Conservation (phyloP, 768 basidiomycete genomes). For the Rhizopogon sp. region DNA sequence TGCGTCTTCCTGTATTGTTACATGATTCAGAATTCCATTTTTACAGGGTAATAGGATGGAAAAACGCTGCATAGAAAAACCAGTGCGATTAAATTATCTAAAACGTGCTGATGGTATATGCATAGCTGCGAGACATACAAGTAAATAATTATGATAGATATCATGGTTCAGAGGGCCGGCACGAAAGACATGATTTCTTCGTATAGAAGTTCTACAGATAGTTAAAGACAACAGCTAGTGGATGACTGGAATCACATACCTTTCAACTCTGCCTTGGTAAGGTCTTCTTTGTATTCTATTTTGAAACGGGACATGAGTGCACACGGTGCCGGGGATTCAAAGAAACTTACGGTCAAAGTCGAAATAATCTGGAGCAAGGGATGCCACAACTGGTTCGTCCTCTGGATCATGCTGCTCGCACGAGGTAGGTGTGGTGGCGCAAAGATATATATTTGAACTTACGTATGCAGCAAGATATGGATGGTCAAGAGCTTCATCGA, state of each 20-base stretch:
- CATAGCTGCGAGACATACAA: not conserved
- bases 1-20: not conserved
- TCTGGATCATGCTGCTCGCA: slow-evolving; percentile 69
- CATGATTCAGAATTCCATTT: not conserved
- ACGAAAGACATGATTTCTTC: slow-evolving; percentile 79
- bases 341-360: slow-evolving; percentile 72
- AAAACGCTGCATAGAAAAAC: not conserved
- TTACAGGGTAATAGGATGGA: not conserved
- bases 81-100: not conserved
- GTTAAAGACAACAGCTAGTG: slow-evolving; percentile 1
- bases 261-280: slow-evolving; percentile 77
- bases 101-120: no score
- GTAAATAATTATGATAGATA: not conserved
- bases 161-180: slow-evolving; percentile 46
- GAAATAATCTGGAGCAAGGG: slow-evolving; percentile 82
- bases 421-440: slow-evolving; percentile 1
- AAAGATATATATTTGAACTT: slow-evolving; percentile 16
- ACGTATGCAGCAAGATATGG: slow-evolving; percentile 80
- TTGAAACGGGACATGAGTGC: slow-evolving; percentile 4
- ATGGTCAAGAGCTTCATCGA: slow-evolving; percentile 78
- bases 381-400: slow-evolving; percentile 81
- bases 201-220: slow-evolving; percentile 56
- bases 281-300: slow-evolving; percentile 64
- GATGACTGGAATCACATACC: slow-evolving; percentile 4
- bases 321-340: not conserved